Evolutionary conservation across 2,329 filamentous ascomycete species (phyloP), one percentile per base, ranked within the genome.

Genomic region (Trichoderma harzianum): DNA sequence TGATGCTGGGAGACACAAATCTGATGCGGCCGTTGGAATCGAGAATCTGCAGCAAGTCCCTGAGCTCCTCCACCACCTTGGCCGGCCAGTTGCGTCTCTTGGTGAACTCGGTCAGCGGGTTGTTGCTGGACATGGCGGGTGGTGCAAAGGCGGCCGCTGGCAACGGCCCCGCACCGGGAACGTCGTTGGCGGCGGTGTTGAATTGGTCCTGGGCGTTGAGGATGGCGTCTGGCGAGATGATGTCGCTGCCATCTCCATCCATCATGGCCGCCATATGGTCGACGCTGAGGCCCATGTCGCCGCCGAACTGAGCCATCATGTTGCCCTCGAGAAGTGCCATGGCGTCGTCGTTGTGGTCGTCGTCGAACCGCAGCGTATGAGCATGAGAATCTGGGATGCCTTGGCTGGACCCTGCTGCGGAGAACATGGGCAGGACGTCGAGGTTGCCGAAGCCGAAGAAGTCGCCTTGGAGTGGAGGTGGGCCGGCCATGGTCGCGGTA

Each of bases 1-100:
- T 89, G 76, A 92, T 89, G 72, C 92, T 96, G 1, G 93, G 92
- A 43, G 94, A 97, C n/a, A 92, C 90, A 79, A 96, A 97, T 72
- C 93, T 88, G 76, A 98, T 91, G 74, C 92, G 90, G 47, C 94
- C 94, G 77, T 96, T 91, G 28, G 93, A 89, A 61, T 94, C 94
- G 66, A 98, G 88, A 72, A 98, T 94, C 79, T 97, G 91, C 70
- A 97, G 83, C 76, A 98, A 89, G 81, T 98, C 95, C 78, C 92
- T 93, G 76, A 98, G 85, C 84, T 97, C 95, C 80, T 97, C 93
- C 28, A 98, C 89, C 14, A 97, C 91, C 75, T 93, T 92, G 79
- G 95, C 93, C 18, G 93, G 92, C 95, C 95, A 98, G 79, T 96
- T 89, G 72, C 86, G 83, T 76, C 87, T 82, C 80, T 89, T 89